Percentiles rank a stretch among this genome's conserved stretches.
Evolutionary conservation across 495 filamentous ascomycete genomes (phyloP).

Genomic region (Amniculicola lignicola): DNA sequence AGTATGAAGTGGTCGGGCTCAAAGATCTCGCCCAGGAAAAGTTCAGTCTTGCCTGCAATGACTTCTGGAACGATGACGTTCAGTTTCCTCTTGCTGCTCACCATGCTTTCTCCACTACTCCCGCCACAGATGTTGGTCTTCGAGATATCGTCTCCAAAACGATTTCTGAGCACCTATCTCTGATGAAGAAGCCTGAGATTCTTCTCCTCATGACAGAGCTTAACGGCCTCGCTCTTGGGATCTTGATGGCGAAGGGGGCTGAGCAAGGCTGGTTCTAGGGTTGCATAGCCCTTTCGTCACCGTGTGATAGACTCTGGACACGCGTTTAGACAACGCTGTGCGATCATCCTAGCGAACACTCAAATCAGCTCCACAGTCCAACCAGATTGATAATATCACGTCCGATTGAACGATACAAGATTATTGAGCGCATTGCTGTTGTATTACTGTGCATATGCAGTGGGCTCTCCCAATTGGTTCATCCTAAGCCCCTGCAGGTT

Average conservation of each 20-base stretch:
- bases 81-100: slow-evolving; percentile 39
- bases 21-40: slow-evolving; percentile 40
- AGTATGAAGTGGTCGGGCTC: slow-evolving; percentile 42
- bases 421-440: neutral
- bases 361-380: too few species aligned
- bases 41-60: slow-evolving; percentile 35
- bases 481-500: too few species aligned
- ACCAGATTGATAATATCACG: too few species aligned
- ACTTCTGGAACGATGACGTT: slow-evolving; percentile 31
- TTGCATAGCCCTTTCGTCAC: too few species aligned
- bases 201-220: neutral
- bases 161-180: neutral
- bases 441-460: neutral
- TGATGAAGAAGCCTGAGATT: slow-evolving; percentile 8
- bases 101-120: slow-evolving; percentile 39
- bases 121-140: slow-evolving; percentile 37
- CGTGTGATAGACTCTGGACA: neutral
- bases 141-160: slow-evolving; percentile 36
- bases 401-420: too few species aligned
- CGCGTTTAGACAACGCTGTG: neutral
- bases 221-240: neutral
- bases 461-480: too few species aligned
- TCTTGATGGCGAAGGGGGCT: neutral
- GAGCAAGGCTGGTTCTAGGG: neutral
- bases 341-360: too few species aligned